Evolutionary conservation across 495 filamentous ascomycete species (phyloP).

Genomic region (Penicillium mononematosum): DNA sequence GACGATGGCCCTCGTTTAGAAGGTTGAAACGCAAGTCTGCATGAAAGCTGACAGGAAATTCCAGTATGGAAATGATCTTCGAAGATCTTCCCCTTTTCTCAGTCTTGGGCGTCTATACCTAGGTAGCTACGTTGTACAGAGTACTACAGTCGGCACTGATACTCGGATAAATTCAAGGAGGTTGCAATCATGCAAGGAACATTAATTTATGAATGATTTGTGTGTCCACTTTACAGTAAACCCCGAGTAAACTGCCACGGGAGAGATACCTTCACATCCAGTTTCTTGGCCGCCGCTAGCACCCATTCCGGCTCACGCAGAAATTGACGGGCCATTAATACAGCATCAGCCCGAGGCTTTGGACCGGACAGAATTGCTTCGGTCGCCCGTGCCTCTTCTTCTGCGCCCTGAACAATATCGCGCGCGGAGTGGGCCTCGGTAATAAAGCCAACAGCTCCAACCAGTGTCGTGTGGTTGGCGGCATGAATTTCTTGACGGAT

Average conservation of each 20-base stretch:
- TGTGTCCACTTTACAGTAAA: neutral
- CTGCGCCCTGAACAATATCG: conserved; percentile 54
- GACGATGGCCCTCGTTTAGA: neutral
- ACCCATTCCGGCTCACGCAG: conserved; percentile 69
- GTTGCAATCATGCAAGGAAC: neutral
- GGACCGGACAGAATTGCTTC: conserved; percentile 31
- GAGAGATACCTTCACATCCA: conserved; percentile 57
- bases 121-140: neutral
- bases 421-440: conserved; percentile 61
- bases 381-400: conserved; percentile 46
- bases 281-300: conserved; percentile 54
- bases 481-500: conserved; percentile 57
- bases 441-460: conserved; percentile 76
- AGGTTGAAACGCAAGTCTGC: neutral
- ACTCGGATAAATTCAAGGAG: neutral
- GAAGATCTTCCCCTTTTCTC: neutral
- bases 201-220: neutral
- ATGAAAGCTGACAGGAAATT: neutral
- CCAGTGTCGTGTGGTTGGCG: conserved; percentile 53
- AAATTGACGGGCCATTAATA: conserved; percentile 64
- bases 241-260: conserved; percentile 52
- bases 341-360: conserved; percentile 57
- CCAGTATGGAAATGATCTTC: conserved; percentile 2
- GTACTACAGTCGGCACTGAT: neutral
- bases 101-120: neutral